Base-by-base conservation (phyloP, 2,329 filamentous ascomycete genomes). In the Cryphonectria radicalis region DNA sequence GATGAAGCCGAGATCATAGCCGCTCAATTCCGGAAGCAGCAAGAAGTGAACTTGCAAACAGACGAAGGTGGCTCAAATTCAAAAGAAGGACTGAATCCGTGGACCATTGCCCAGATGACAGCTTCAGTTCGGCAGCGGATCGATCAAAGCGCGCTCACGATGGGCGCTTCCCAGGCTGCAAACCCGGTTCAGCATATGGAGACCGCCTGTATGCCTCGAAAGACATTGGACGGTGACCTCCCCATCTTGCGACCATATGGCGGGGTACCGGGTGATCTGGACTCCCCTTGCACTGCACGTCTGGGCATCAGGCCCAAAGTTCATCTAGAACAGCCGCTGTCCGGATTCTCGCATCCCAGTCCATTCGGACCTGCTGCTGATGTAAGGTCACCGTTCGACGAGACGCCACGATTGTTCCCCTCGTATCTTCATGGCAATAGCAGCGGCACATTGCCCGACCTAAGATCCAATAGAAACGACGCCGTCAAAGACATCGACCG, bases 61-160 rank as follows among this genome's bases (percentile, higher is more conserved):
- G 59, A 40, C 14, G 63, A 67, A 10, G n/a, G 22, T 17, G 62
- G 8, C 13, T 25, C 40, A n/a, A 25, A 60, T 37, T 69, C 70
- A 10, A 72, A 67, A 17, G 72, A 76, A 66, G 75, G 67, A 13
- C 72, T 82, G 7, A 82, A 83, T 69, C 82, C 81, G 32, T 84
- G 81, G 81, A 72, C 78, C 8, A 81, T 82, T 73, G 80, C 82
- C 40, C 83, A 81, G 72, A 77, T 81, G 76, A 79, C 75, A 46
- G 74, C 76, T n/a, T 73, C 76, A 42, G 50, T 63, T 55, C 67
- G 67, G 22, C 66, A 66, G 35, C 25, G 25, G 22, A 17, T 43
- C 32, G 50, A 53, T 37, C 13, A n/a, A 7, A 19, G 66, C 50
- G 11, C 5, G 40, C 17, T 57, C 5, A 32, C 37, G n/a, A 17